Base-by-base conservation (phyloP, 1,139 yeast genomes). In the Sugiyamaella pinicola region DNA sequence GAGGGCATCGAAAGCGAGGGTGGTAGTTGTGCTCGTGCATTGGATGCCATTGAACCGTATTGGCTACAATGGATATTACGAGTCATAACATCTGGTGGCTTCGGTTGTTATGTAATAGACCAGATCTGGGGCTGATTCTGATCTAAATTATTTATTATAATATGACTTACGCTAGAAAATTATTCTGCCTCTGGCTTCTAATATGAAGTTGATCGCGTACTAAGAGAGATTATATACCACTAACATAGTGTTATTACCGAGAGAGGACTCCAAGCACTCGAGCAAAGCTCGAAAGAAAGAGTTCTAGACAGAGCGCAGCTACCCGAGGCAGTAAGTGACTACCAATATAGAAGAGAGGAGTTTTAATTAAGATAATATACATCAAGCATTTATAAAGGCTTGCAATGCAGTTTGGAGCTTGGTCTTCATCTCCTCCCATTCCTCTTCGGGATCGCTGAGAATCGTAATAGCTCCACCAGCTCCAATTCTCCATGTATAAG, bases 391-490 rank as follows among this genome's bases (percentile, higher is more conserved):
- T 26, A 38, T n/a, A 38, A 46, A 46, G 3, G 71, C 72, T 29
- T 66, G 67, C 41, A 72, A 56, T 4, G 96, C 96, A 66, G 95
- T 84, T 45, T 82, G 81, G 33, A 93, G 74, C 67, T 95, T 95
- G 22, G 87, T 74, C 52, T 78, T 70, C 96, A 95, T 87, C 68
- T 95, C 99, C 34, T 89, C 91, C 88, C 95, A 89, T 69, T 95
- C 99, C 1, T 84, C 93, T 18, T 80, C 80, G 7, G 77, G 76
- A 22, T 89, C 84, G 67, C 96, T 88, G 55, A 95, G 74, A 2
- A 90, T 95, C 0, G 99, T 93, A 54, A 95, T 85, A 28, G 99
- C 99, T 7, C 99, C 99, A 9, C 99, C 99, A 7, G 99, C 99
- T 2, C 99, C 99, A 55, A 93, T 82, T 60, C 91, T 76, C 96